Base-by-base conservation (phyloP, 495 filamentous ascomycete genomes). In the Annulohypoxylon bovei region DNA sequence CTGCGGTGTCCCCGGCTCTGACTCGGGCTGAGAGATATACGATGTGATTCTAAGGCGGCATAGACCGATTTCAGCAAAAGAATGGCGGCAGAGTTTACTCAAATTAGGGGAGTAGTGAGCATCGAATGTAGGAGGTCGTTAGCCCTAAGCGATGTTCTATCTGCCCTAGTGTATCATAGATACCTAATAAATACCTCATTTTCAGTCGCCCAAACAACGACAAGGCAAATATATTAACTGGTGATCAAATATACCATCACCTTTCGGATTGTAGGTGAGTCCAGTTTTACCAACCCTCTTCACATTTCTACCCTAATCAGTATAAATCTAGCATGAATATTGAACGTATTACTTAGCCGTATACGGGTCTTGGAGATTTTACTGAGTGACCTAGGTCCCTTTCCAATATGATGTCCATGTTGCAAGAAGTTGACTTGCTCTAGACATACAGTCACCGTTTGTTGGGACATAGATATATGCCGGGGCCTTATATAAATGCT, bases 51-150 rank as follows among this genome's bases (percentile, higher is more conserved):
- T 25, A 27, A 30, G 54, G 49, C 8, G 46, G 67, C 14, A 49
- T 61, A 59, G 53, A 54, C 39, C 60, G 22, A 40, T 64, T 54
- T 63, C 30, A 16, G 37, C 60, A 32, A 53, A 49, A 46, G 20
- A 25, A 16, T 40, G 33, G 9, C 12, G 28, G 11, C 2, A 22
- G 39, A 12, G 58, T 16, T 27, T 60, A 8, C 23, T 16, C 9
- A 6, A 27, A 14, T 18, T 25, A 46, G 16, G 20, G 9, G 54
- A 50, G 28, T 11, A 4, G 44, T 27, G n/a, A 11, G n/a, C 32
- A 35, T 42, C 12, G 16, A 33, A 30, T 16, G 32, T 33, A 6
- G 30, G 23, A 28, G 33, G 57, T 49, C 18, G 28, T 40, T 40
- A 6, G 47, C 46, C 33, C 33, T 63, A 6, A 16, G 12, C n/a